Evolutionary conservation across 2,329 filamentous ascomycete genomes (phyloP).

Genomic region (Metarhizium humberi): DNA sequence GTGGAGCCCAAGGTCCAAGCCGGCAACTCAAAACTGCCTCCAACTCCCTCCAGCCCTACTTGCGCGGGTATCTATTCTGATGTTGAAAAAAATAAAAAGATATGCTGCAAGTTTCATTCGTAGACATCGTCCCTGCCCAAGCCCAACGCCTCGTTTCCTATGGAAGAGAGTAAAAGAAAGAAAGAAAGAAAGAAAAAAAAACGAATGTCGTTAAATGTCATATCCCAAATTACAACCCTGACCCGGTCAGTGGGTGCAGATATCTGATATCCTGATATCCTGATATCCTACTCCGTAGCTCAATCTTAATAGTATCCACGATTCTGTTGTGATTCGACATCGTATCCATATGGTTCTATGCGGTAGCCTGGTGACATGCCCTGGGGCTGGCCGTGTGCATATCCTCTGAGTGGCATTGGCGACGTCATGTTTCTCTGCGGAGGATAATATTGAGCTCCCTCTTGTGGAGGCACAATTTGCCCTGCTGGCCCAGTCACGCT

Average conservation of each 20-base stretch:
- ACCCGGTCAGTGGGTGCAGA: background rate
- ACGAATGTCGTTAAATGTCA: background rate
- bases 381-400: constrained; percentile 12
- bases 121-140: background rate
- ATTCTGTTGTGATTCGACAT: constrained; percentile 21
- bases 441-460: constrained; percentile 22
- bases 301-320: constrained; percentile 6
- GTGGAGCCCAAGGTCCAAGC: too few species aligned
- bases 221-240: background rate
- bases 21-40: background rate
- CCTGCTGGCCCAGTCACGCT: constrained; percentile 28
- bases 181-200: background rate
- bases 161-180: too few species aligned
- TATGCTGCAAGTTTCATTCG: background rate
- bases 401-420: constrained; percentile 23
- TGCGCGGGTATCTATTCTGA: background rate
- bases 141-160: background rate
- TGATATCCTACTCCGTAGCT: background rate
- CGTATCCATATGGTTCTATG: constrained; percentile 25
- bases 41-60: background rate
- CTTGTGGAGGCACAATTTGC: constrained; percentile 13
- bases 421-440: constrained; percentile 38
- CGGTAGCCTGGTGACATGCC: constrained; percentile 15
- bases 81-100: background rate
- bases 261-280: too few species aligned